Conservation (phyloP, 2,329 filamentous ascomycete genomes). For the Trichoderma aggressivum region DNA sequence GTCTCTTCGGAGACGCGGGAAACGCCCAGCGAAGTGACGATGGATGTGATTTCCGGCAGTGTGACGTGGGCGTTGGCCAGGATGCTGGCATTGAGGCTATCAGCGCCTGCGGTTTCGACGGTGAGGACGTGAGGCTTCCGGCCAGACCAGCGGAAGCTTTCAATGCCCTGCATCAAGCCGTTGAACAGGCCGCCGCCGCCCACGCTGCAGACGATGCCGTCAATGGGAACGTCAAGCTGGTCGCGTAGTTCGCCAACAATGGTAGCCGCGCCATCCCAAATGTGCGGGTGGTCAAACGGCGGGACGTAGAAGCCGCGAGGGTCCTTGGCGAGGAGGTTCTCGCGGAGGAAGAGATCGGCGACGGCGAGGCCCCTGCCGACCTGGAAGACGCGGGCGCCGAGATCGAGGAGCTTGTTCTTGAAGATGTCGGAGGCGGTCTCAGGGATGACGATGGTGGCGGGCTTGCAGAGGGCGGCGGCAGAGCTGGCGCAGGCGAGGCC, state of each 20-base stretch:
- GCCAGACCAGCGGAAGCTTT: conserved; percentile 39
- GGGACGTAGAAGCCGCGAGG: conserved; percentile 59
- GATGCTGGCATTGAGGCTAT: conserved; percentile 64
- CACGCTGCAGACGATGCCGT: conserved; percentile 72
- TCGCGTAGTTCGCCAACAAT: conserved; percentile 51
- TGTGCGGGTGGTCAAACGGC: conserved; percentile 65
- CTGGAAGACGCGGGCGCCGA: conserved; percentile 68
- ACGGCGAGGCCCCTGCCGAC: conserved; percentile 65
- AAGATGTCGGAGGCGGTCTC: conserved; percentile 63
- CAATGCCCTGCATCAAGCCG: conserved; percentile 69
- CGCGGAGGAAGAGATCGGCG: conserved; percentile 64
- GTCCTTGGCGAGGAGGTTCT: conserved; percentile 53
- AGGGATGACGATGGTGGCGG: conserved; percentile 74
- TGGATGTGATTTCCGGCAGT: conserved; percentile 67
- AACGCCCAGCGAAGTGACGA: conserved; percentile 73
- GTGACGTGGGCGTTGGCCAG: conserved; percentile 55
- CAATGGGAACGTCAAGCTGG: conserved; percentile 48
- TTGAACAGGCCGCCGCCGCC: conserved; percentile 79
- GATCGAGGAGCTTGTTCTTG: conserved; percentile 64
- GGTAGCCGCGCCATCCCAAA: conserved; percentile 64
- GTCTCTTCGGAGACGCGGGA: conserved; percentile 64
- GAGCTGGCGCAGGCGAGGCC: conserved; percentile 78
- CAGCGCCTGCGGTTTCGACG: conserved; percentile 72
- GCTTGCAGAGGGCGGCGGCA: conserved; percentile 59
- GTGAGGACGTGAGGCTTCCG: conserved; percentile 57